Evolutionary conservation across 2,329 filamentous ascomycete genomes (phyloP).

Genomic region (Diaporthe helianthi): DNA sequence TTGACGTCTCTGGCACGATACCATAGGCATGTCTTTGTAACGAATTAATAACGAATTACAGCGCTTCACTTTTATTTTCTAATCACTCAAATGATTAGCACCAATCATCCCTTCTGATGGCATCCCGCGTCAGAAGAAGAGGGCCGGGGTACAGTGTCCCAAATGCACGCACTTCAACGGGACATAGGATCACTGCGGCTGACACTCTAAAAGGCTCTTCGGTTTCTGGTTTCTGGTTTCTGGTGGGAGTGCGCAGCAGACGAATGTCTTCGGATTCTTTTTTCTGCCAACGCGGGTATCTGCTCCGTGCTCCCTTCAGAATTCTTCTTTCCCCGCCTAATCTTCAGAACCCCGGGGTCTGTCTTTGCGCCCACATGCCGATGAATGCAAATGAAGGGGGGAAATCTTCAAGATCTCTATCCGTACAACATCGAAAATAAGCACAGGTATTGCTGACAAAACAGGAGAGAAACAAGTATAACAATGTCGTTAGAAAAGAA

Average conservation of each 20-base stretch:
- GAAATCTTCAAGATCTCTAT: slow-evolving; percentile 20
- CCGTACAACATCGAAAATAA: slow-evolving; percentile 18
- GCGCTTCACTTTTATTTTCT: neutral
- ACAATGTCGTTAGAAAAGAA: slow-evolving; percentile 11
- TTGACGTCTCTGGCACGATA: slow-evolving; percentile 11
- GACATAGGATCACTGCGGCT: neutral
- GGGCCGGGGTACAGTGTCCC: too few relatives aligned
- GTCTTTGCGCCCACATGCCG: neutral
- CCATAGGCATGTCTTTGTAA: neutral
- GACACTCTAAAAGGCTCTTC: neutral
- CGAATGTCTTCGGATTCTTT: slow-evolving; percentile 8
- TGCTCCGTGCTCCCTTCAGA: neutral
- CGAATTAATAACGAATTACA: slow-evolving; percentile 1
- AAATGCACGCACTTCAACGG: neutral
- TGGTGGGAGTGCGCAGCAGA: neutral
- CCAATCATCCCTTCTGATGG: neutral
- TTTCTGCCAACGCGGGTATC: neutral
- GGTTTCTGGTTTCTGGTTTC: neutral
- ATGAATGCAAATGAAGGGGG: slow-evolving; percentile 1
- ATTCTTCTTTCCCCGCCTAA: neutral
- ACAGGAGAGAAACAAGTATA: slow-evolving; percentile 3
- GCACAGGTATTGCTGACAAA: neutral
- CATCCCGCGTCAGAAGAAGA: too few relatives aligned
- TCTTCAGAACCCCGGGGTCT: neutral
- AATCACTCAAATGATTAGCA: too few relatives aligned